A percentile compares a stretch with the other conserved stretches of the same genome.
Conservation (phyloP, 805 yeast genomes). For the Nakazawaea anatomiae region DNA sequence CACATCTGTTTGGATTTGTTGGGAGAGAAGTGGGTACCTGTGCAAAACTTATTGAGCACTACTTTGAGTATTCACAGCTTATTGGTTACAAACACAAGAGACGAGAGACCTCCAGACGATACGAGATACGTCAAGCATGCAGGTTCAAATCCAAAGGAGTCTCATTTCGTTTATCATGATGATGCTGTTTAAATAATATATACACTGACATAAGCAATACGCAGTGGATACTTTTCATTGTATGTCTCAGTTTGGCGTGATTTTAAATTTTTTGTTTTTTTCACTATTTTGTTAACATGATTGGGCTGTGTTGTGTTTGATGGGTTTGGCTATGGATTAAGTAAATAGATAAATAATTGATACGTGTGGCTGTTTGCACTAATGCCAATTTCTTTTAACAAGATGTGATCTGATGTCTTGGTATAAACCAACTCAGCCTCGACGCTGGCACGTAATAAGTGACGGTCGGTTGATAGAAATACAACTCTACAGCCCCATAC, state of each 20-base stretch:
- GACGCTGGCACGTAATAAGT: too few species aligned
- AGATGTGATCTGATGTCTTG: too few species aligned
- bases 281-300: too few species aligned
- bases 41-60: conserved; percentile 42
- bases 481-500: too few species aligned
- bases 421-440: too few species aligned
- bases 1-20: conserved; percentile 69
- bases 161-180: conserved; percentile 54
- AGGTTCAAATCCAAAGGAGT: conserved; percentile 49
- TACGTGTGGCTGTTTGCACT: too few species aligned
- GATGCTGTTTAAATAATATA: conserved; percentile 31
- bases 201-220: neutral
- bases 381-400: too few species aligned
- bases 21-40: conserved; percentile 66
- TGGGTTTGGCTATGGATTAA: too few species aligned
- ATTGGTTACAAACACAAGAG: conserved; percentile 41
- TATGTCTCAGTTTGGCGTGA: too few species aligned
- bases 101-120: conserved; percentile 56
- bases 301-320: neutral
- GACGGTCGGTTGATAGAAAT: too few species aligned
- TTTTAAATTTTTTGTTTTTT: too few species aligned
- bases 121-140: conserved; percentile 41
- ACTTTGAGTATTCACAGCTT: conserved; percentile 60
- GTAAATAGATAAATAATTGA: neutral
- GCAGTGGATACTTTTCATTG: neutral